These are phyloP conservation scores for Saccharomycopsis javanensis DNA, from an alignment of 805 yeast species.

Conservation along the genomic window DNA sequence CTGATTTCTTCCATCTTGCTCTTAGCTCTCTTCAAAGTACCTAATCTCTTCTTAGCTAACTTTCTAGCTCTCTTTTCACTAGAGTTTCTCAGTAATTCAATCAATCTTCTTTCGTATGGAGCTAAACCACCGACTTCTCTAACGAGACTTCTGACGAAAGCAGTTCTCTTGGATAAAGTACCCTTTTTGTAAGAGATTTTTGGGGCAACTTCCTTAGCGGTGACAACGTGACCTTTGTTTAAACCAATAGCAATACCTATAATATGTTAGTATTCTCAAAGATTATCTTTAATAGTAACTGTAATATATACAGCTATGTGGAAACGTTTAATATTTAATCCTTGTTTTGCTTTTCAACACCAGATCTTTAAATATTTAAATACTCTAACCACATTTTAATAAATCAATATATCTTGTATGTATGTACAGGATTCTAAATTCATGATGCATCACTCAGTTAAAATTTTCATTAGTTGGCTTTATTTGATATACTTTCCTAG, in stretches of 20 bases:
- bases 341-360: no score
- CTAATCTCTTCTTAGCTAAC: constrained; percentile 99
- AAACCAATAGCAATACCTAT: constrained; percentile 93
- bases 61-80: constrained; percentile 99
- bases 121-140: constrained; percentile 98
- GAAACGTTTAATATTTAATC: no score
- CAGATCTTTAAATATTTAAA: no score
- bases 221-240: constrained; percentile 99
- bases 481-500: no score
- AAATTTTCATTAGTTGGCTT: no score
- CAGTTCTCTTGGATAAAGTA: constrained; percentile 88
- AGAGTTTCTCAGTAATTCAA: constrained; percentile 98
- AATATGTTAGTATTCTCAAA: neutral
- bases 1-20: constrained; percentile 99
- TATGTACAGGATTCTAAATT: no score
- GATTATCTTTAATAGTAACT: neutral
- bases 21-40: constrained; percentile 99
- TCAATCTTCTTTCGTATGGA: constrained; percentile 99
- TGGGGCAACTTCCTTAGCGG: constrained; percentile 73
- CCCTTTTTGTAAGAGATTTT: constrained; percentile 96
- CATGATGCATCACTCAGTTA: no score
- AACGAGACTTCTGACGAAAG: constrained; percentile 89
- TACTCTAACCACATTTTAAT: no score
- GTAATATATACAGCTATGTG: no score
- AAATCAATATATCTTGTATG: no score